Conservation (phyloP, 495 filamentous ascomycete genomes). For the Talaromyces borbonicus region DNA sequence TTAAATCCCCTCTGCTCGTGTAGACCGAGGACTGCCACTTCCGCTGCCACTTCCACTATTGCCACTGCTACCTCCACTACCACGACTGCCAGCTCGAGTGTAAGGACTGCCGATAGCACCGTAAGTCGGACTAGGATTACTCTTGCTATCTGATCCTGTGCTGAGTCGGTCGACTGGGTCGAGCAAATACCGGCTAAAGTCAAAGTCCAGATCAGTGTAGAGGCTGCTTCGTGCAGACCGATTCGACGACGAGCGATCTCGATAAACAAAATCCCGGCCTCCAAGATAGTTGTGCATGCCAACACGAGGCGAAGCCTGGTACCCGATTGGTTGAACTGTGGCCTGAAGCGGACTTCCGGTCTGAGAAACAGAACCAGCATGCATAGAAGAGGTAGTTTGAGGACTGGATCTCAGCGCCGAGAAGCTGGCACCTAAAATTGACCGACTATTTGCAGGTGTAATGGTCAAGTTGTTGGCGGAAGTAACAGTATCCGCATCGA, state of each 20-base stretch:
- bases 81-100: conserved; percentile 32
- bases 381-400: conserved; percentile 27
- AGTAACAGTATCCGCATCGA: neutral
- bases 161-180: conserved; percentile 29
- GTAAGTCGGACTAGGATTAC: conserved; percentile 18
- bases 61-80: conserved; percentile 36
- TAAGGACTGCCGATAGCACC: conserved; percentile 32
- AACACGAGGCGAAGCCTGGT: conserved; percentile 26
- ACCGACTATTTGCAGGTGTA: conserved; percentile 23
- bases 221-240: conserved; percentile 35
- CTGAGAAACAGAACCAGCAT: conserved; percentile 25
- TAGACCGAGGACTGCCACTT: conserved; percentile 30
- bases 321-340: conserved; percentile 19
- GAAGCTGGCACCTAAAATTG: conserved; percentile 32
- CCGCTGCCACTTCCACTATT: conserved; percentile 25
- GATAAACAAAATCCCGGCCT: conserved; percentile 21
- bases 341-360: conserved; percentile 31
- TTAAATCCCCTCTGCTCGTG: conserved; percentile 12
- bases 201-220: conserved; percentile 30
- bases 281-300: conserved; percentile 26
- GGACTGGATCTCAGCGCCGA: conserved; percentile 31
- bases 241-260: conserved; percentile 40
- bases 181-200: conserved; percentile 23
- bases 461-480: conserved; percentile 20
- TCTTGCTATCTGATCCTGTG: conserved; percentile 25